Base-by-base conservation (phyloP, 345 rosid species). In the Ceriops zippeliana region DNA sequence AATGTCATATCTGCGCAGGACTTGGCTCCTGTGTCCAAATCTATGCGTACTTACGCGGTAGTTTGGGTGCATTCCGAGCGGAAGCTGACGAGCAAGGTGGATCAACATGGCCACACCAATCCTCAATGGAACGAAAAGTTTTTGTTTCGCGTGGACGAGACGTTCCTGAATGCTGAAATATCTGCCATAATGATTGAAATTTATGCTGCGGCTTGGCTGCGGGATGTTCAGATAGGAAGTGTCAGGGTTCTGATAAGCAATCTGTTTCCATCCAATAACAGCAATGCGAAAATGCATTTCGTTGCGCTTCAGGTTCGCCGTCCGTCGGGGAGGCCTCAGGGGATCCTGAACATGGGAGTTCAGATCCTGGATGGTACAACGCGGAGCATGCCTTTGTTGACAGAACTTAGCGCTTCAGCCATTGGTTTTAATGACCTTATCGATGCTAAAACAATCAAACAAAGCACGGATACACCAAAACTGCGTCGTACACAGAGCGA, bases 51-150 rank as follows among this genome's bases (percentile, higher is more conserved):
- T 7, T 96, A 96, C 20, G 91, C 96, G 0, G 86, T 90, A 0
- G 91, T 85, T 1, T 92, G 96, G 96, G 85, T 92, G 64, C 78
- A 87, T 27, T 87, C 92, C 0, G 84, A 84, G 35, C 73, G 92
- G 19, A 92, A 90, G 67, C 81, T 89, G 27, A 71, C 93, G 1
- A 87, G 98, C 0, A 81, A 90, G 32, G 85, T 96, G 0, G 98
- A 96, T 63, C 92, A 85, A 63, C 65, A 3, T 2, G 92, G 89
- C 67, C 78, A 84, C 20, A 82, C 84, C 17, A 86, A 89, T 69
- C 99, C 99, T 0, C 77, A 77, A 0, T 96, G 99, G 98, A 88
- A 96, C 19, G 99, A 96, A 58, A 92, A 90, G 64, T 86, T 96
- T 2, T 86, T 87, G 30, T 92, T 96, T 49, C 83, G 89, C 0